A percentile compares a stretch with the other conserved stretches of the same genome.
phyloP scores from a whole-genome alignment of 345 rosid species.

The Hypericum androsaemum region DNA sequence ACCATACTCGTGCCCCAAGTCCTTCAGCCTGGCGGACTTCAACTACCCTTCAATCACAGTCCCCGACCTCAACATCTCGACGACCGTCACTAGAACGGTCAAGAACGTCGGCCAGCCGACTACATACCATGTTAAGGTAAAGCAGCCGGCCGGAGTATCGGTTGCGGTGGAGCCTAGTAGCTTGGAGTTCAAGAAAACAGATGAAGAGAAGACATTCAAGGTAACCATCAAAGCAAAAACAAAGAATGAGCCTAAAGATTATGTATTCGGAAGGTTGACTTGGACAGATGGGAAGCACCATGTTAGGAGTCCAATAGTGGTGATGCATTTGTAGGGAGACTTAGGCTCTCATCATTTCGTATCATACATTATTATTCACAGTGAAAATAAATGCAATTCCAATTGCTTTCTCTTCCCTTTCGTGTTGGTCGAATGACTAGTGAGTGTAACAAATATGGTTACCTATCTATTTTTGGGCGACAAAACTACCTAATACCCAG shows the following conservation, averaged over 20 bases:
- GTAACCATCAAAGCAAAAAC: conserved; percentile 14
- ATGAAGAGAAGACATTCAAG: conserved; percentile 35
- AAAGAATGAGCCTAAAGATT: neutral
- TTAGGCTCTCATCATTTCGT: too few relatives aligned
- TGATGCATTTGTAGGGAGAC: neutral
- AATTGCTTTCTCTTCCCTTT: too few relatives aligned
- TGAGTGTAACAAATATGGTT: too few relatives aligned
- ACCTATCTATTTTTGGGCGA: too few relatives aligned
- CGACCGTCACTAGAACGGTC: neutral
- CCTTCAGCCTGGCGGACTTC: neutral
- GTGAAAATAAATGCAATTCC: too few relatives aligned
- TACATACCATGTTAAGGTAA: conserved; percentile 5
- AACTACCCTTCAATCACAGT: neutral
- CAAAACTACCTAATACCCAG: too few relatives aligned
- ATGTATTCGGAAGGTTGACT: conserved; percentile 29
- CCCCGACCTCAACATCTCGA: too few relatives aligned
- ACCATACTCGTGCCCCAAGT: neutral
- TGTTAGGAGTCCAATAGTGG: conserved; percentile 35
- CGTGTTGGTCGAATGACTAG: too few relatives aligned
- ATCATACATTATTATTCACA: too few relatives aligned
- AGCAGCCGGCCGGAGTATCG: conserved; percentile 23
- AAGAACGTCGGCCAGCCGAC: neutral
- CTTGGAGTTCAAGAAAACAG: conserved; percentile 23
- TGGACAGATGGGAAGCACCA: conserved; percentile 43
- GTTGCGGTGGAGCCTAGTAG: conserved; percentile 22